Evolutionary conservation across 257 asterid genomes (phyloP).

Genomic region (Oldenlandia corymbosa): DNA sequence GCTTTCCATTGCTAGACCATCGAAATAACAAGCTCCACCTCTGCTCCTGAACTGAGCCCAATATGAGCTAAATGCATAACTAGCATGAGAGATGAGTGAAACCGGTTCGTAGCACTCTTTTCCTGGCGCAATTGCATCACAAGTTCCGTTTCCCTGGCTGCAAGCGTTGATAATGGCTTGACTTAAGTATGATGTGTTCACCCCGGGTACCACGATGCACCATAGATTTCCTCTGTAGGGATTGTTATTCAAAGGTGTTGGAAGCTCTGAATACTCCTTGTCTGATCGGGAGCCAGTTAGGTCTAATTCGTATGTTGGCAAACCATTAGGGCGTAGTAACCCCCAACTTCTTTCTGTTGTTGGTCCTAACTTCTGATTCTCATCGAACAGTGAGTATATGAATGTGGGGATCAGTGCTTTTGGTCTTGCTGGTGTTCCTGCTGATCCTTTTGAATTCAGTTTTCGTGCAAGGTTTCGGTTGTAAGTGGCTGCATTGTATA

Average conservation of each 20-base stretch:
- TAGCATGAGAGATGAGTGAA: constrained; percentile 49
- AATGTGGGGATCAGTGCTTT: constrained; percentile 47
- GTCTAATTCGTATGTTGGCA: constrained; percentile 55
- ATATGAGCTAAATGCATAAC: constrained; percentile 73
- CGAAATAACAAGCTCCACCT: constrained; percentile 28
- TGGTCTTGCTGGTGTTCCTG: constrained; percentile 75
- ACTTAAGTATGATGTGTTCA: constrained; percentile 22
- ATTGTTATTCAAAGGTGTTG: constrained; percentile 36
- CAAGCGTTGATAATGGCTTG: constrained; percentile 44
- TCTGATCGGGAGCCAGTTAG: constrained; percentile 34
- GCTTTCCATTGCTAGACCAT: constrained; percentile 31
- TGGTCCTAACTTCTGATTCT: constrained; percentile 51
- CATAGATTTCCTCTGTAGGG: constrained; percentile 59
- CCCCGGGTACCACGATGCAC: constrained; percentile 45
- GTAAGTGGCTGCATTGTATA: constrained; percentile 61
- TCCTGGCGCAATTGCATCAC: constrained; percentile 59
- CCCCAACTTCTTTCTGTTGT: constrained; percentile 84
- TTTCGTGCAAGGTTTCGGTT: constrained; percentile 44
- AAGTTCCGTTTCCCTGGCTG: constrained; percentile 40
- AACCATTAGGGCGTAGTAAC: constrained; percentile 34
- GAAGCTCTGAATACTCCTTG: constrained; percentile 15
- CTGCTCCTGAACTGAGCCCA: constrained; percentile 45
- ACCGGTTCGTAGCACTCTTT: constrained; percentile 57
- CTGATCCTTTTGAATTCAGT: constrained; percentile 32
- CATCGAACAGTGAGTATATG: constrained; percentile 56